phyloP scores from a whole-genome alignment of 176 grass and related monocot species.

The Musa troglodytarum region DNA sequence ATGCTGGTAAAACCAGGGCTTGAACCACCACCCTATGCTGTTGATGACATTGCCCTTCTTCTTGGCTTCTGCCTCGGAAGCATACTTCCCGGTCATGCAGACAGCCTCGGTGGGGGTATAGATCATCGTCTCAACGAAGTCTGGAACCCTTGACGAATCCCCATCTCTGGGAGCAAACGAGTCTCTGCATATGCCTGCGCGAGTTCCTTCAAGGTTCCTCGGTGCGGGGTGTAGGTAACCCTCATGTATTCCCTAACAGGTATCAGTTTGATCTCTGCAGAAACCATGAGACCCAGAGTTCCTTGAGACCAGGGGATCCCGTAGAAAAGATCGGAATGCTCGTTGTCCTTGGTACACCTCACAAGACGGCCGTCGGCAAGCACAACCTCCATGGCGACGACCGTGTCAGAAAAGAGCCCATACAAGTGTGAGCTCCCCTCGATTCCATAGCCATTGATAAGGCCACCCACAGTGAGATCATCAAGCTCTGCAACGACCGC shows the following conservation, averaged over 20 bases:
- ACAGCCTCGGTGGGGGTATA: constrained; percentile 56
- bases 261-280: background rate
- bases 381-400: background rate
- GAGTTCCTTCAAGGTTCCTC: background rate
- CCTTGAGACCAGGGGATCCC: constrained; percentile 7
- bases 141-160: constrained; percentile 59
- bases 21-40: constrained; percentile 77
- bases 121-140: constrained; percentile 85
- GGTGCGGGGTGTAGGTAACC: background rate
- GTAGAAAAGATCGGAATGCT: background rate
- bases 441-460: constrained; percentile 1
- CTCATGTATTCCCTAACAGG: background rate
- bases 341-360: background rate
- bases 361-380: background rate
- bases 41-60: constrained; percentile 89
- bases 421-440: constrained; percentile 4
- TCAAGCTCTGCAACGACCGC: background rate
- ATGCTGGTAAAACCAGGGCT: constrained; percentile 89
- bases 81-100: constrained; percentile 81
- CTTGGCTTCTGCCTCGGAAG: constrained; percentile 80
- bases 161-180: constrained; percentile 33
- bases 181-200: background rate
- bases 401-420: background rate
- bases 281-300: background rate
- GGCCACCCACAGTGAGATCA: background rate